Conservation (phyloP, 2,329 filamentous ascomycete species). For the Parastagonospora nodorum region DNA sequence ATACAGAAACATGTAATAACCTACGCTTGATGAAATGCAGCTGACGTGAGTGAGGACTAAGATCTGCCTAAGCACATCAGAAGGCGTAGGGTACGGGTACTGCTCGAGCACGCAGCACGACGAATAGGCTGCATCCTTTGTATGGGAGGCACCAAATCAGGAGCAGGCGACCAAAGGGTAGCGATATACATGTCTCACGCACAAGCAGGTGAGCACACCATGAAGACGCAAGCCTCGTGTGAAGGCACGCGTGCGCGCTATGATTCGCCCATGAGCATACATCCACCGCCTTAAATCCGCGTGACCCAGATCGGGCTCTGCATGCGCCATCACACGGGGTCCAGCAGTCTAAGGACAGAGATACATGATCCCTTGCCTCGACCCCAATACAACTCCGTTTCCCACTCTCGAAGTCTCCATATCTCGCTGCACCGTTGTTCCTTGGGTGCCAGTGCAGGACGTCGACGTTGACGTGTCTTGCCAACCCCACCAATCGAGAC, state of each 20-base stretch:
- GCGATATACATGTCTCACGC: conserved; percentile 22
- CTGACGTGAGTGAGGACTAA: neutral
- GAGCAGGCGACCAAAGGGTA: conserved; percentile 11
- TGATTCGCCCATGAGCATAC: conserved; percentile 33
- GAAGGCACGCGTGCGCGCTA: conserved; percentile 22
- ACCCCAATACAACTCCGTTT: conserved; percentile 9
- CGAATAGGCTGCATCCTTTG: conserved; percentile 6
- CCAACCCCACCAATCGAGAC: conserved; percentile 16
- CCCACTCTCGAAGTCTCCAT: conserved; percentile 1
- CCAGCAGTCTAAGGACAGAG: conserved; percentile 16
- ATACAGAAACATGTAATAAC: too few species aligned
- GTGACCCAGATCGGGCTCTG: conserved; percentile 22
- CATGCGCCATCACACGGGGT: conserved; percentile 32
- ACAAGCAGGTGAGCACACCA: conserved; percentile 31
- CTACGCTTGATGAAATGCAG: too few species aligned
- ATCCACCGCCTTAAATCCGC: conserved; percentile 31
- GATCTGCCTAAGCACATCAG: neutral
- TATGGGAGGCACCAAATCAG: conserved; percentile 5
- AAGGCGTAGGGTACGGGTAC: neutral
- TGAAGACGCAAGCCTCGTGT: conserved; percentile 25
- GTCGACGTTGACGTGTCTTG: neutral
- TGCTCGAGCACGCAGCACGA: neutral
- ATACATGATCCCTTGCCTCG: conserved; percentile 18
- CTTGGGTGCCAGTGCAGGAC: neutral
- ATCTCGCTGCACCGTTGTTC: conserved; percentile 2